Evolutionary conservation across 2,329 filamentous ascomycete species (phyloP).

Genomic region (Fusarium pilosicola): DNA sequence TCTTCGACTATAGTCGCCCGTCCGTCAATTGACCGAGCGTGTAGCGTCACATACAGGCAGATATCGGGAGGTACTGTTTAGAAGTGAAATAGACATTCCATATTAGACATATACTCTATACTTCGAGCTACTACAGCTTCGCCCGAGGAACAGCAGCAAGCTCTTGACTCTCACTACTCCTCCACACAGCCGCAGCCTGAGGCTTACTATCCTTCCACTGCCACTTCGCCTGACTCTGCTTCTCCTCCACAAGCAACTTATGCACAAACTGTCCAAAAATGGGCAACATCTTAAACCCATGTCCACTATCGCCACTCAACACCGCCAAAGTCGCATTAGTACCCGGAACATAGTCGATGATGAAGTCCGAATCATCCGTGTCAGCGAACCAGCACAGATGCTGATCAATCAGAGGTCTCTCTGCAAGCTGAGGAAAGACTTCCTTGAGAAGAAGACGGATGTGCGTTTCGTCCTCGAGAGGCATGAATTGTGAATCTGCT

Average conservation of each 20-base stretch:
- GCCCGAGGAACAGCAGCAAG: slow-evolving; percentile 19
- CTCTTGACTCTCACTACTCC: slow-evolving; percentile 29
- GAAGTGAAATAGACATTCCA: rapidly evolving
- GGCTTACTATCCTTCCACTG: slow-evolving; percentile 29
- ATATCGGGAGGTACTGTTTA: rapidly evolving
- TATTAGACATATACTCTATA: neutral
- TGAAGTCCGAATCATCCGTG: slow-evolving; percentile 30
- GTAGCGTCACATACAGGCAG: too few species aligned
- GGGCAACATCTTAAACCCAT: slow-evolving; percentile 30
- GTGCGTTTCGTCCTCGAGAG: slow-evolving; percentile 19
- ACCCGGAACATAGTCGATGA: slow-evolving; percentile 27
- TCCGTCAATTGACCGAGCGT: neutral
- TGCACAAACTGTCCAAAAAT: slow-evolving; percentile 26
- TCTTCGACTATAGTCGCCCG: rapidly evolving
- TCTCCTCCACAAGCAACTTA: slow-evolving; percentile 8
- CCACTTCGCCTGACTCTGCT: slow-evolving; percentile 20
- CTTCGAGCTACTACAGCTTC: neutral
- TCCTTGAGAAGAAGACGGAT: slow-evolving; percentile 21
- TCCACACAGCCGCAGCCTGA: slow-evolving; percentile 21
- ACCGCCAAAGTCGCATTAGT: slow-evolving; percentile 13
- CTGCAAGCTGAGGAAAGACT: slow-evolving; percentile 3
- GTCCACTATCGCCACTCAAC: slow-evolving; percentile 19
- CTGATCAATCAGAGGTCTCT: slow-evolving; percentile 18
- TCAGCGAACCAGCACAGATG: slow-evolving; percentile 31
- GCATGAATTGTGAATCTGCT: slow-evolving; percentile 25